A percentile compares a stretch with the other conserved stretches of the same genome.
Evolutionary conservation across 2,329 filamentous ascomycete species (phyloP).

Genomic region (Sporothrix globosa): DNA sequence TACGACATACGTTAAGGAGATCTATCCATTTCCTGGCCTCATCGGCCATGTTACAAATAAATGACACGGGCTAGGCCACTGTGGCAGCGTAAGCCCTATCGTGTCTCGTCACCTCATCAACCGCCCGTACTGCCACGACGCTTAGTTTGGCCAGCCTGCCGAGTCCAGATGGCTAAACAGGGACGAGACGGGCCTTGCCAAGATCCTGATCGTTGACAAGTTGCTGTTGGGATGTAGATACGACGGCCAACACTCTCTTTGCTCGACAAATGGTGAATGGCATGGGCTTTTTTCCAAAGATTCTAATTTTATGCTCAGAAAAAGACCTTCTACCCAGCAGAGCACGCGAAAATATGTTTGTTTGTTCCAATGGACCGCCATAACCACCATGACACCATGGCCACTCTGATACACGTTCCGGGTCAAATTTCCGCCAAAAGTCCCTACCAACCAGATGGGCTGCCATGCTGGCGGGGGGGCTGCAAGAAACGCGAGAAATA

Average conservation of each 20-base stretch:
- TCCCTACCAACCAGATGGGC: neutral
- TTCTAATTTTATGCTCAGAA: neutral
- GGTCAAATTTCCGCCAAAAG: conserved; percentile 14
- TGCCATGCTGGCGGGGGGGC: neutral
- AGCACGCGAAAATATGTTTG: neutral
- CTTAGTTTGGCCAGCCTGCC: too few species aligned
- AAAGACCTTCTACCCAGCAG: too few species aligned
- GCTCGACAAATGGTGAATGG: neutral
- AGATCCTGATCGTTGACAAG: too few species aligned
- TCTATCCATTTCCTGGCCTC: neutral
- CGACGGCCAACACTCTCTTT: neutral
- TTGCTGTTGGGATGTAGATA: too few species aligned
- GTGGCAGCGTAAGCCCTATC: conserved; percentile 4
- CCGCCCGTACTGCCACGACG: neutral
- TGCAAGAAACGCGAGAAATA: conserved; percentile 2
- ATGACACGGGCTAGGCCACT: neutral
- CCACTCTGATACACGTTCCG: neutral
- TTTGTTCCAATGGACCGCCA: neutral
- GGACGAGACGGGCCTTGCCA: neutral
- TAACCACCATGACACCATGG: neutral
- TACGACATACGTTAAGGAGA: neutral
- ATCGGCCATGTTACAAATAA: neutral
- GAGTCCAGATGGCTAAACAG: neutral
- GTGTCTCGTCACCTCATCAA: neutral
- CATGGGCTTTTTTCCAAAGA: neutral